phyloP scores from a whole-genome alignment of 108 stramenopile species.

The Schizochytrium sp. region DNA sequence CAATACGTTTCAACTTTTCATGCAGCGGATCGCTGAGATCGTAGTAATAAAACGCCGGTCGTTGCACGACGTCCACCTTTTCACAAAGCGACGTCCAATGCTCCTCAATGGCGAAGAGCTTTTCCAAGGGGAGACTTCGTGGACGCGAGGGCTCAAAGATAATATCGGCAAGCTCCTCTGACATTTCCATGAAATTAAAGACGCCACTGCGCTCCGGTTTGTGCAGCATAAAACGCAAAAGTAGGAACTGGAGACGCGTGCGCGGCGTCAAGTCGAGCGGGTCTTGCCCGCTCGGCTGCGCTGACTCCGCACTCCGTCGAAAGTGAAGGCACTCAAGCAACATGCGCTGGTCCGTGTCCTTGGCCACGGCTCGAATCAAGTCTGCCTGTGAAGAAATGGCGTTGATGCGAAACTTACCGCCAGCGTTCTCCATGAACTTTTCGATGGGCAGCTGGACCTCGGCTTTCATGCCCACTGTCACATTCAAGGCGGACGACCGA shows the following conservation, averaged over 20 bases:
- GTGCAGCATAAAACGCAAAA: neutral
- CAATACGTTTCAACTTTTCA: neutral
- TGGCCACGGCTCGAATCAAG: slow-evolving; percentile 9
- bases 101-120: neutral
- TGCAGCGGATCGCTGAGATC: neutral
- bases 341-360: neutral
- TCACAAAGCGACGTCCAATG: neutral
- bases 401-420: slow-evolving; percentile 1
- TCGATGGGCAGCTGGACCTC: neutral
- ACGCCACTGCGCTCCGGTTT: slow-evolving; percentile 10
- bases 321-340: neutral
- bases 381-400: neutral
- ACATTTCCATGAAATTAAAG: neutral
- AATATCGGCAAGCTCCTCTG: neutral
- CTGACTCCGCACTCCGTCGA: neutral
- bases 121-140: neutral
- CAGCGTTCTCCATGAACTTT: neutral
- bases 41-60: neutral
- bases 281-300: neutral
- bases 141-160: neutral
- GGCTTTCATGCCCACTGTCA: slow-evolving; percentile 3
- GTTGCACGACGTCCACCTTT: neutral
- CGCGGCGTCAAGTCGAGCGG: neutral
- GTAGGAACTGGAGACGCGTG: neutral
- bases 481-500: neutral